Evolutionary conservation across 2,329 filamentous ascomycete genomes (phyloP).

Genomic region (Akanthomyces uredinophilus): DNA sequence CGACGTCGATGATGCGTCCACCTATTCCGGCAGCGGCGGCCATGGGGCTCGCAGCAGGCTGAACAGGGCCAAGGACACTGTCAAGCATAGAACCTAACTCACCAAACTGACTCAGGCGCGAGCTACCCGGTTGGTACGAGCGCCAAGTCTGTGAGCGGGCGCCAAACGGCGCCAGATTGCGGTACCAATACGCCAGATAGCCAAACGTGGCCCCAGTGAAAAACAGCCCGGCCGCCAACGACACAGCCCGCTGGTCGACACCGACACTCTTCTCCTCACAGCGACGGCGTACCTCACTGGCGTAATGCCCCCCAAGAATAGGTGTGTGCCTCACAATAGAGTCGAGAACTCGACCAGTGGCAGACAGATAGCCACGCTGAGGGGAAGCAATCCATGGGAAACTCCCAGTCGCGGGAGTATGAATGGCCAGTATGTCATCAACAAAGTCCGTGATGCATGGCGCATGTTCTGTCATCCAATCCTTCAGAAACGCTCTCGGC

Average conservation of each 20-base stretch:
- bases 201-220: constrained; percentile 34
- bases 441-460: constrained; percentile 30
- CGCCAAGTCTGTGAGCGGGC: constrained; percentile 40
- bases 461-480: constrained; percentile 34
- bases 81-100: constrained; percentile 42
- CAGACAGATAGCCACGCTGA: constrained; percentile 20
- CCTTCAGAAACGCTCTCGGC: constrained; percentile 36
- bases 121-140: constrained; percentile 23
- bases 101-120: constrained; percentile 39
- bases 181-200: constrained; percentile 37
- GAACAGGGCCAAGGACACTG: constrained; percentile 27
- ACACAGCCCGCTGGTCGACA: constrained; percentile 28
- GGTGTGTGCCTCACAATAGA: constrained; percentile 32
- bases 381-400: constrained; percentile 26
- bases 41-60: constrained; percentile 17
- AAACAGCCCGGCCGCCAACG: constrained; percentile 30
- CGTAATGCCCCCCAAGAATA: constrained; percentile 31
- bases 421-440: constrained; percentile 24
- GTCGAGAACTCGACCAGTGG: constrained; percentile 29
- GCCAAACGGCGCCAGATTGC: constrained; percentile 40
- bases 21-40: constrained; percentile 14
- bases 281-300: constrained; percentile 32
- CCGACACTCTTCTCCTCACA: constrained; percentile 29
- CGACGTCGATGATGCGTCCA: constrained; percentile 29
- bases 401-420: constrained; percentile 18